phyloP scores from a whole-genome alignment of 495 filamentous ascomycete species.

The Xylaria intraflava region DNA sequence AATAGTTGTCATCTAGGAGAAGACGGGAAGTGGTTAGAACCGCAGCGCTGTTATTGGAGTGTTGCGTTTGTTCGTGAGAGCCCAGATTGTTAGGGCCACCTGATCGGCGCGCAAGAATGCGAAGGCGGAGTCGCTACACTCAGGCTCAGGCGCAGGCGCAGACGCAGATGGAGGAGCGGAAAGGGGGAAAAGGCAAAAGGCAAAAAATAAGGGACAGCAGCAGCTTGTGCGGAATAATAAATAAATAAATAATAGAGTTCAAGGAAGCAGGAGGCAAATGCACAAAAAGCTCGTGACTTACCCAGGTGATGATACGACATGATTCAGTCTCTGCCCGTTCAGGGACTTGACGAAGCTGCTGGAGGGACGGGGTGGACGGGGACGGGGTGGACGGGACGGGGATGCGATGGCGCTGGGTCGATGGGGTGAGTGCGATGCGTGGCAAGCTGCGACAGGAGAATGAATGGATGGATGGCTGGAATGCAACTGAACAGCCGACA shows the following conservation, averaged over 20 bases:
- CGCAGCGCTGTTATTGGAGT: not conserved
- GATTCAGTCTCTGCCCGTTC: conserved; percentile 18
- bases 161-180: not conserved
- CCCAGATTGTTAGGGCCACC: no score
- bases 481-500: conserved; percentile 5
- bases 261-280: not conserved
- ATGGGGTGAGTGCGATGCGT: conserved; percentile 5
- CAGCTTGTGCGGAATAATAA: not conserved
- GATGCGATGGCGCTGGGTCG: not conserved
- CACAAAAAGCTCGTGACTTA: conserved; percentile 41
- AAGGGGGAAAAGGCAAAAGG: not conserved
- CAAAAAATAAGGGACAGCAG: not conserved
- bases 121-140: no score
- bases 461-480: conserved; percentile 1
- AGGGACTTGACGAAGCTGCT: no score
- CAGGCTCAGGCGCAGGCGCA: not conserved
- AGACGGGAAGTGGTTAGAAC: conserved; percentile 13
- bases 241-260: conserved; percentile 8
- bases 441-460: conserved; percentile 3
- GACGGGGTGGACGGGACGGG: not conserved
- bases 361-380: not conserved
- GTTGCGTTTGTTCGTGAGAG: no score
- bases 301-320: conserved; percentile 70
- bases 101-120: no score
- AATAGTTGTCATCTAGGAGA: conserved; percentile 55